Evolutionary conservation across 148 eudicot species (phyloP).

Genomic region (Vaccinium myrtillus): DNA sequence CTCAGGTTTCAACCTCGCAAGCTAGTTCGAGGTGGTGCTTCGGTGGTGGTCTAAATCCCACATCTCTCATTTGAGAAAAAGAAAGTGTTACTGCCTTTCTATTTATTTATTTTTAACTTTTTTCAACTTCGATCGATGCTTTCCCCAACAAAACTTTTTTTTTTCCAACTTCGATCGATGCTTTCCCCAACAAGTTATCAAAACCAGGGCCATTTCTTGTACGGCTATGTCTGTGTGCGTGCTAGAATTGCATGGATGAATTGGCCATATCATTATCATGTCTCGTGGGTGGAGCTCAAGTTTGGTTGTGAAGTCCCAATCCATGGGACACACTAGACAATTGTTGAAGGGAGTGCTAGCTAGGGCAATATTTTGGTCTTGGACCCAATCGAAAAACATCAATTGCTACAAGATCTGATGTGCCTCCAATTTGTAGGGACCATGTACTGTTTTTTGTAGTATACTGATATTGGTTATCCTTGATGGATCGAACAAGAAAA

Average conservation of each 20-base stretch:
- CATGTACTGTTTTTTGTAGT: not conserved
- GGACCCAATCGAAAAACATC: not conserved
- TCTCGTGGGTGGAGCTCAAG: not conserved
- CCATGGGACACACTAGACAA: not conserved
- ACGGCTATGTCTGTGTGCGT: not conserved
- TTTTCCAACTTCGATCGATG: no score
- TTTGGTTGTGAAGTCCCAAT: conserved; percentile 8
- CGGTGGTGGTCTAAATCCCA: no score
- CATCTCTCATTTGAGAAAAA: no score
- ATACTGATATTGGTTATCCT: no score
- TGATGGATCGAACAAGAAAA: no score
- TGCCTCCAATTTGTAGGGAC: not conserved
- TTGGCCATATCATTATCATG: conserved; percentile 6
- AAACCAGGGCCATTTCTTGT: not conserved
- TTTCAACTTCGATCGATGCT: no score
- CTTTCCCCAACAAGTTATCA: not conserved
- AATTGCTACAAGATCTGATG: not conserved
- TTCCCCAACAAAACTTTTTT: not conserved
- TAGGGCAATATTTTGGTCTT: not conserved
- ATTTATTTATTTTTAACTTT: no score
- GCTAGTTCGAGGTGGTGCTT: no score
- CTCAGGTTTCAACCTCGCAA: no score
- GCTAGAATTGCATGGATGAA: not conserved
- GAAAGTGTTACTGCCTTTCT: no score
- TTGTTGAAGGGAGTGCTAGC: not conserved